phyloP scores from a whole-genome alignment of 2,329 filamentous ascomycete species.

The Calonectria multiphialidica region DNA sequence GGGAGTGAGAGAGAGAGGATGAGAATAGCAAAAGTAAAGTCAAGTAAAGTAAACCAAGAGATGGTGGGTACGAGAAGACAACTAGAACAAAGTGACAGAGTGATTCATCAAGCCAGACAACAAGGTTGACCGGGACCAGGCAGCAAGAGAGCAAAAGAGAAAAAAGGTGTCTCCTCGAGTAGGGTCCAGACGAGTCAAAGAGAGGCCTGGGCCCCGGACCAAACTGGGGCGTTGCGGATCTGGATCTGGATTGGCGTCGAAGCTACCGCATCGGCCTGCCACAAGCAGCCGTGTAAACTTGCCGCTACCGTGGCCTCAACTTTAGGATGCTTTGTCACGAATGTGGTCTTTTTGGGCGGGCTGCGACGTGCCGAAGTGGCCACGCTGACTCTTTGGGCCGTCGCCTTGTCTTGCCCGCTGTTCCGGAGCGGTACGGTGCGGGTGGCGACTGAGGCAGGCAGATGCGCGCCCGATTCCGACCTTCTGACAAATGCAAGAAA shows the following conservation, averaged over 20 bases:
- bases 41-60: not conserved
- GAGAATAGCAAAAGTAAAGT: not conserved
- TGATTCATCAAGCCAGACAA: not conserved
- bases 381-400: not conserved
- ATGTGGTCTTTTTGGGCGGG: not conserved
- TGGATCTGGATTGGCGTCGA: constrained; percentile 23
- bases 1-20: not conserved
- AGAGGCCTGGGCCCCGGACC: not conserved
- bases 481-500: not conserved
- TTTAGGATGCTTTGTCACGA: constrained; percentile 3
- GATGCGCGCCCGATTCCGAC: not conserved
- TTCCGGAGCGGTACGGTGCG: not conserved
- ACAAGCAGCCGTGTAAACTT: not conserved
- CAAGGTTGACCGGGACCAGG: constrained; percentile 17
- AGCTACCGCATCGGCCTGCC: constrained; percentile 8
- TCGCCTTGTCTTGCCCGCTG: not conserved
- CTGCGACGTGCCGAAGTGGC: not conserved
- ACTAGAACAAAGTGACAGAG: not conserved
- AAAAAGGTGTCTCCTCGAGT: not conserved
- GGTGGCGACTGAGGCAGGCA: not conserved
- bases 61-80: not conserved
- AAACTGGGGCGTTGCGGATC: constrained; percentile 15
- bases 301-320: constrained; percentile 22
- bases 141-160: constrained; percentile 6
- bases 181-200: not conserved